Conservation (phyloP, 306 rosid genomes). For the Dryas alaskensis region DNA sequence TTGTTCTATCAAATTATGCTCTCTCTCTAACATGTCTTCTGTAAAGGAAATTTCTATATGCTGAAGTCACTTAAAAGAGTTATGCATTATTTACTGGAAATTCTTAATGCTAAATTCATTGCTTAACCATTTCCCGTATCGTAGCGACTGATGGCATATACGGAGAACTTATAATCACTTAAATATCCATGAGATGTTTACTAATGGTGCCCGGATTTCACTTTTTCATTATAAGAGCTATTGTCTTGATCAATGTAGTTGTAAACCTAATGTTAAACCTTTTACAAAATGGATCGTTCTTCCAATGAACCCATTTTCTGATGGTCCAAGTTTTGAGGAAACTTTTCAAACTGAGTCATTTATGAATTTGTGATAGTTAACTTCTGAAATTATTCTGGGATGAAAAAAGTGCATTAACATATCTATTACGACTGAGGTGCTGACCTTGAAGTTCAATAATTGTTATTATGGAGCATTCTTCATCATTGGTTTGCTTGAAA, state of each 20-base stretch:
- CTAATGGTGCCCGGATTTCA: neutral
- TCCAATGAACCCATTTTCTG: neutral
- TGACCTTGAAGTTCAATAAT: neutral
- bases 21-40: neutral
- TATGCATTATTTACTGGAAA: neutral
- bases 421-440: neutral
- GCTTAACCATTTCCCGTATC: neutral
- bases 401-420: no score
- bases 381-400: no score
- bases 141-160: neutral
- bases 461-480: neutral
- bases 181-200: neutral
- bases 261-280: neutral
- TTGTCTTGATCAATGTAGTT: neutral
- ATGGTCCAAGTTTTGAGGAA: neutral
- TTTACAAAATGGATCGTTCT: neutral
- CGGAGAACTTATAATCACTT: neutral
- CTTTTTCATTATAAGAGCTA: neutral
- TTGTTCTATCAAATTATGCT: constrained; percentile 13
- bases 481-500: neutral
- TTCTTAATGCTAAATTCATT: neutral
- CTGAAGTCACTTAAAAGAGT: neutral
- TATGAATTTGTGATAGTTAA: neutral
- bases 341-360: neutral
- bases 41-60: no score